Evolutionary conservation across 495 filamentous ascomycete species (phyloP).

Genomic region (Penicillium macrosclerotiorum): DNA sequence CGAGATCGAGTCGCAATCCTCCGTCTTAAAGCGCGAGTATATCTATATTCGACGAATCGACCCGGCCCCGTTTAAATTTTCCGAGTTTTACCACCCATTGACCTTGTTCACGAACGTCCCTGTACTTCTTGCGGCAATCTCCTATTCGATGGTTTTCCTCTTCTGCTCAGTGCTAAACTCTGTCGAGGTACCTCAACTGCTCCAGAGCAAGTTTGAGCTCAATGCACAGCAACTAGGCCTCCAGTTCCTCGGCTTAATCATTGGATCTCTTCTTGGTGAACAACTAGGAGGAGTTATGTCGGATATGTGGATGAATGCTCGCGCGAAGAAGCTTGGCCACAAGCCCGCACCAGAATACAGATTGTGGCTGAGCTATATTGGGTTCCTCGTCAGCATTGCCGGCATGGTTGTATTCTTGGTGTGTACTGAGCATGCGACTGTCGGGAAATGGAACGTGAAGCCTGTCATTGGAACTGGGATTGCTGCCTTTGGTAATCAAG

Average conservation of each 20-base stretch:
- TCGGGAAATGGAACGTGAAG: constrained; percentile 44
- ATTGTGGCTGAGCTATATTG: constrained; percentile 54
- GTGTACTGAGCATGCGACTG: constrained; percentile 38
- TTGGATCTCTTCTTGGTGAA: constrained; percentile 55
- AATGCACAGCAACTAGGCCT: constrained; percentile 53
- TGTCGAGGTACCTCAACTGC: constrained; percentile 54
- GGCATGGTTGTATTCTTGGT: constrained; percentile 53
- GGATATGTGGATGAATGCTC: constrained; percentile 51
- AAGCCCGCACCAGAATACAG: constrained; percentile 44
- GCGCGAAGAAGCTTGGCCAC: constrained; percentile 28
- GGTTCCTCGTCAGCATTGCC: constrained; percentile 45
- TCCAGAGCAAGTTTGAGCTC: constrained; percentile 50
- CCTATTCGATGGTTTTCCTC: constrained; percentile 54
- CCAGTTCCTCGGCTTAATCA: constrained; percentile 53
- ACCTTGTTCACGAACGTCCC: constrained; percentile 38
- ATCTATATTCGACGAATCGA: constrained; percentile 47
- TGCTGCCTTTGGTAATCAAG: constrained; percentile 53
- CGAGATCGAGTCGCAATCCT: constrained; percentile 21
- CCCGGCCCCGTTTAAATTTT: constrained; percentile 39
- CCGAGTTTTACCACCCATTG: constrained; percentile 50
- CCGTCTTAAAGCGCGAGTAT: constrained; percentile 44
- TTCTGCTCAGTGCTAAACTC: constrained; percentile 48
- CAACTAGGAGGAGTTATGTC: constrained; percentile 51
- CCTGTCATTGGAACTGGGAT: constrained; percentile 52
- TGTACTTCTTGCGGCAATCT: constrained; percentile 46